phyloP scores from a whole-genome alignment of 2,329 filamentous ascomycete species.

The Fusarium paranaense region DNA sequence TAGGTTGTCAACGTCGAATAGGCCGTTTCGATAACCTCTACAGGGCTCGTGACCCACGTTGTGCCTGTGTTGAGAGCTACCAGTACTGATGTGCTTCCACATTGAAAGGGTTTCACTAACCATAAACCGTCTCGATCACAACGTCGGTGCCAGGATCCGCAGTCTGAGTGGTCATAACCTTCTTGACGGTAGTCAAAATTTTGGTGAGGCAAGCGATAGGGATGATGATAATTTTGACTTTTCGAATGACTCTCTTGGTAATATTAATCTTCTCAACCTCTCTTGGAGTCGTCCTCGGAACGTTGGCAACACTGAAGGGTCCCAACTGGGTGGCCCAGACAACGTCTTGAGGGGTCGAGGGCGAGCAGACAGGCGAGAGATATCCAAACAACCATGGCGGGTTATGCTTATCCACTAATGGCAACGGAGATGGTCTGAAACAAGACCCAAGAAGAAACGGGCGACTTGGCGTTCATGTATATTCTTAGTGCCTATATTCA shows the following conservation, averaged over 20 bases:
- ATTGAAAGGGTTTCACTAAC: too few species aligned
- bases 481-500: background rate
- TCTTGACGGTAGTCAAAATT: background rate
- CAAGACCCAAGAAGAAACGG: background rate
- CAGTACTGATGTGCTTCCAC: background rate
- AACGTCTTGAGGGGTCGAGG: background rate
- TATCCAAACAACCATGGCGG: background rate
- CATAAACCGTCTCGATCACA: background rate
- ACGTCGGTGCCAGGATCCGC: background rate
- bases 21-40: background rate
- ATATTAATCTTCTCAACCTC: background rate
- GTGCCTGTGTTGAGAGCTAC: background rate
- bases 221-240: background rate
- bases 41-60: background rate
- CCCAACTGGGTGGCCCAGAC: background rate
- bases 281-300: background rate
- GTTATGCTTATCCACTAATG: background rate
- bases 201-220: background rate
- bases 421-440: background rate
- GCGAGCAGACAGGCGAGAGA: background rate
- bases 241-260: constrained; percentile 6
- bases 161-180: background rate
- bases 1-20: background rate
- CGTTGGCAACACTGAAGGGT: background rate
- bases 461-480: background rate